phyloP scores from a whole-genome alignment of 192 early-diverging fungal genomes.

The Linnemannia exigua region DNA sequence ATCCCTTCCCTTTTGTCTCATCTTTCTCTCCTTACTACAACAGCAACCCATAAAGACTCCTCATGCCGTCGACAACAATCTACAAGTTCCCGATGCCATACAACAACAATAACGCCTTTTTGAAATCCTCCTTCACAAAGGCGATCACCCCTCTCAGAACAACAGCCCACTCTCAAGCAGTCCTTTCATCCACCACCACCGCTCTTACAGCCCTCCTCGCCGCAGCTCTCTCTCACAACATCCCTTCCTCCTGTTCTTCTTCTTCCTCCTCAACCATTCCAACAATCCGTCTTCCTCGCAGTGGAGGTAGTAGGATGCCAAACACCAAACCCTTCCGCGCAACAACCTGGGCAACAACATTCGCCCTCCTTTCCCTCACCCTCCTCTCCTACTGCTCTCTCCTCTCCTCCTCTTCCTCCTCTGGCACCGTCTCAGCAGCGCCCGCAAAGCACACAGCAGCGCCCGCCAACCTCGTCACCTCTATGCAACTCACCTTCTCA shows the following conservation, averaged over 20 bases:
- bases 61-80: conserved; percentile 9
- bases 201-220: neutral
- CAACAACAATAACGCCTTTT: neutral
- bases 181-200: neutral
- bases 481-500: conserved; percentile 12
- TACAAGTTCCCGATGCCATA: conserved; percentile 3
- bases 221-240: neutral
- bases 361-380: conserved; percentile 13
- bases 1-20: neutral
- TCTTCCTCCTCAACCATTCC: neutral
- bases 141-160: conserved; percentile 20
- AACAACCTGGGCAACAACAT: neutral
- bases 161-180: conserved; percentile 1
- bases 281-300: neutral
- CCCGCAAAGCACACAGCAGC: conserved; percentile 3
- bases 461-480: neutral
- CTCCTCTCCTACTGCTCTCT: neutral
- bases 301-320: neutral
- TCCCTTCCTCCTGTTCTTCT: neutral
- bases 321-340: neutral
- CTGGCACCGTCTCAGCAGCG: neutral
- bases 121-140: conserved; percentile 32
- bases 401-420: neutral
- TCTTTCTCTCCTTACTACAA: neutral
- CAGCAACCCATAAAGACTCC: neutral